phyloP scores from a whole-genome alignment of 305 asterid genomes.

The Ajuga reptans region DNA sequence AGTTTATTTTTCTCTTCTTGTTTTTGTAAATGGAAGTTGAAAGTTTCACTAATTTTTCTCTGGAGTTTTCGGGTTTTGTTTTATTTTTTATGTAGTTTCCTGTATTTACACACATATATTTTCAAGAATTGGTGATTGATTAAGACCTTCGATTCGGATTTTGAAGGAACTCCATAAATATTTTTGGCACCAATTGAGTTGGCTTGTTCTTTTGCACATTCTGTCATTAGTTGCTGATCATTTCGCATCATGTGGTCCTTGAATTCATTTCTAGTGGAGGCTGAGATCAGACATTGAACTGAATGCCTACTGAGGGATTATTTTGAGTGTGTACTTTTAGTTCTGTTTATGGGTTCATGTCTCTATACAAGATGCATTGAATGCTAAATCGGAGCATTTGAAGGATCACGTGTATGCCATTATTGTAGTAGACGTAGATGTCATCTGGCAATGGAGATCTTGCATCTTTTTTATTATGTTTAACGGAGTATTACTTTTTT shows the following conservation, averaged over 20 bases:
- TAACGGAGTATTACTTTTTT: not conserved
- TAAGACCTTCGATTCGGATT: slow-evolving; percentile 3
- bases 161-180: slow-evolving; percentile 19
- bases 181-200: not conserved
- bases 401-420: not conserved
- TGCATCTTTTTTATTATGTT: not conserved
- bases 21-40: slow-evolving; percentile 5
- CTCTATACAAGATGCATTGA: not conserved
- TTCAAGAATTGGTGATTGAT: slow-evolving; percentile 7
- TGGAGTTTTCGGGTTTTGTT: not conserved
- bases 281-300: not conserved
- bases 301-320: not conserved
- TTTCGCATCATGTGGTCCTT: not conserved
- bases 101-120: not conserved
- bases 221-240: slow-evolving; percentile 10
- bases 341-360: not conserved
- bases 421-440: not conserved
- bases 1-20: slow-evolving; percentile 1
- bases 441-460: not conserved
- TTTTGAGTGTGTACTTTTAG: not conserved
- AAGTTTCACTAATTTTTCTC: not conserved
- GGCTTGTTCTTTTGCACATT: not conserved
- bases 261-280: not conserved
- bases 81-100: not conserved
- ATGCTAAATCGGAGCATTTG: not conserved